Base-by-base conservation (phyloP, 2,329 filamentous ascomycete genomes). In the Hirsutella minnesotensis region DNA sequence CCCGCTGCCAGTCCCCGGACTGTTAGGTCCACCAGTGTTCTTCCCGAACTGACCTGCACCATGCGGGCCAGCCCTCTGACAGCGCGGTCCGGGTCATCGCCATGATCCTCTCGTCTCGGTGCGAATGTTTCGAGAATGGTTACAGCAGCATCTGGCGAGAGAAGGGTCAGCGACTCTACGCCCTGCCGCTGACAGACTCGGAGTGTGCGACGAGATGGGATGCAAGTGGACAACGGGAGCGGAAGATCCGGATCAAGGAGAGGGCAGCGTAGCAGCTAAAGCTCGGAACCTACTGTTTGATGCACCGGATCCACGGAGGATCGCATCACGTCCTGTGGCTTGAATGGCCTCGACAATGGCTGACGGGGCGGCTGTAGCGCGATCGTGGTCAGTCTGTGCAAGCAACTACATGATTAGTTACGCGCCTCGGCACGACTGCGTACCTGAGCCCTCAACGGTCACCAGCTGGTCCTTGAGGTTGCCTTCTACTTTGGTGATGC, bases 41-140 rank as follows among this genome's bases (percentile, higher is more conserved):
- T 73, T 35, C 73, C 78, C 3, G 83, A 73, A 41, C 79, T 80
- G 40, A 95, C 87, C 58, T 96, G 86, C 35, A 98, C 90, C 83
- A 98, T 94, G 52, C 92, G 80, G 47, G 85, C 87, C 34, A 98
- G 69, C 22, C 92, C 92, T 51, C 86, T 79, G 41, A 98, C 88
- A 53, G 84, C 65, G 40, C 74, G 65, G 47, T 61, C 57, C 29
- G 55, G 58, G 29, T 62, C 61, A 24, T 64, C 62, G 41, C 61
- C 56, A n/a, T 57, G 49, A 35, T 51, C 55, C 44, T 80, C 73
- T 44, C 64, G 62, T 31, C 63, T 66, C 38, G 79, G 74, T 56
- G 86, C 80, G 51, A 73, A 79, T 44, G 87, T 94, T 69, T 98
- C 92, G 47, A 98, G 78, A 56, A 98, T 96, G 65, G 89, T 95